A percentile compares a stretch with the other conserved stretches of the same genome.
Conservation (phyloP, 2,329 filamentous ascomycete genomes). For the Microsporum audouinii region DNA sequence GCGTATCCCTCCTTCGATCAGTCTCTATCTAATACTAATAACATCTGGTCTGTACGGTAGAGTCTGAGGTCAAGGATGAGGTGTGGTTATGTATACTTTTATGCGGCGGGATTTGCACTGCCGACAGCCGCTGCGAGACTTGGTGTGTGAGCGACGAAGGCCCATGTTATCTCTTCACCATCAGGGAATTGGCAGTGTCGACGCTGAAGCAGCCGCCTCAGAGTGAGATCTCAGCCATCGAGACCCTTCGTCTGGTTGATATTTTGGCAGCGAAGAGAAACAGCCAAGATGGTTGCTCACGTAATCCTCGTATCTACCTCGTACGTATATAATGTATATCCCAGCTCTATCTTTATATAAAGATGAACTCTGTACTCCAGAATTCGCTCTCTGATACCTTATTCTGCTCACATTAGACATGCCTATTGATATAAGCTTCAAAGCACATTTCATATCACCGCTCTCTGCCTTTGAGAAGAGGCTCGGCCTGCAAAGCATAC, state of each 20-base stretch:
- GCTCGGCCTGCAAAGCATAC: no score
- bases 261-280: no score
- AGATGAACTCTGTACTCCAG: no score
- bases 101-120: slow-evolving; percentile 97
- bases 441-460: no score
- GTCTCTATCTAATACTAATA: no score
- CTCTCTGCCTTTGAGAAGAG: no score
- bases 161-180: slow-evolving; percentile 6
- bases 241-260: no score
- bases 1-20: not conserved
- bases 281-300: not conserved
- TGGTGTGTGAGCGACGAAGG: slow-evolving; percentile 54
- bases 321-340: not conserved
- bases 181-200: not conserved
- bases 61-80: not conserved
- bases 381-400: no score
- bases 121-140: slow-evolving; percentile 95
- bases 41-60: not conserved
- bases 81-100: slow-evolving; percentile 22
- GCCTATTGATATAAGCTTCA: no score
- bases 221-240: no score
- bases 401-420: no score
- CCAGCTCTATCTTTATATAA: not conserved
- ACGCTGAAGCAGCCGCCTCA: no score
- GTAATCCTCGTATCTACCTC: not conserved